phyloP scores from a whole-genome alignment of 495 filamentous ascomycete genomes.

The Lichenothelia convexa region DNA sequence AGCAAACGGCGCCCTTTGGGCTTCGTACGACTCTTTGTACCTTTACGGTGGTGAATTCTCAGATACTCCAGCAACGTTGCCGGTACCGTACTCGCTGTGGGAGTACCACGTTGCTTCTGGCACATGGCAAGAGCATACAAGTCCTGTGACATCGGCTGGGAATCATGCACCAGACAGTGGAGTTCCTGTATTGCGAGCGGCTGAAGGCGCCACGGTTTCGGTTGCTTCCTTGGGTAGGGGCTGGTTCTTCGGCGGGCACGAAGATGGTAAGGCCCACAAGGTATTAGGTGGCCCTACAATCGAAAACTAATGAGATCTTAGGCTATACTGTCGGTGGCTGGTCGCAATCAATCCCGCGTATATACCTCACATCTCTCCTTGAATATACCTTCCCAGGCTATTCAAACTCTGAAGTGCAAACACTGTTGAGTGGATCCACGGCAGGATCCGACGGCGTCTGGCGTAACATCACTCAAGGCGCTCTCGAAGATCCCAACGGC shows the following conservation, averaged over 20 bases:
- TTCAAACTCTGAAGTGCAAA: slow-evolving; percentile 36
- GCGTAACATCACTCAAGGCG: slow-evolving; percentile 53
- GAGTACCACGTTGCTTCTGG: slow-evolving; percentile 39
- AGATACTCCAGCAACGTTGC: slow-evolving; percentile 33
- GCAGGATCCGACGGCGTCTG: slow-evolving; percentile 39
- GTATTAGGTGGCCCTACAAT: too few species aligned
- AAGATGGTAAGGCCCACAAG: too few species aligned
- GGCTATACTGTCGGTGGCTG: slow-evolving; percentile 54
- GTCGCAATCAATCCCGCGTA: slow-evolving; percentile 36
- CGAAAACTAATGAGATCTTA: too few species aligned
- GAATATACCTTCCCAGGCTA: slow-evolving; percentile 56
- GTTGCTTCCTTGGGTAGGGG: slow-evolving; percentile 47
- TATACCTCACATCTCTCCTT: slow-evolving; percentile 55
- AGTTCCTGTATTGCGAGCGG: slow-evolving; percentile 38
- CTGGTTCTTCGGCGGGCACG: slow-evolving; percentile 62
- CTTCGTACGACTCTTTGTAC: slow-evolving; percentile 43
- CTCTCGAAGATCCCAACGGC: slow-evolving; percentile 39
- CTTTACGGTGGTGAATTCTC: slow-evolving; percentile 59
- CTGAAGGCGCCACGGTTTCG: slow-evolving; percentile 52
- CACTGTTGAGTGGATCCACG: slow-evolving; percentile 27
- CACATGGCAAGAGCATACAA: slow-evolving; percentile 41
- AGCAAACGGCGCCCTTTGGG: slow-evolving; percentile 54
- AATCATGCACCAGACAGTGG: slow-evolving; percentile 35
- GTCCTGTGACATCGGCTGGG: slow-evolving; percentile 37
- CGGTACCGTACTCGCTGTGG: slow-evolving; percentile 41